Base-by-base conservation (phyloP, 192 early-diverging fungal genomes). In the Globomyces pollinis-pini region DNA sequence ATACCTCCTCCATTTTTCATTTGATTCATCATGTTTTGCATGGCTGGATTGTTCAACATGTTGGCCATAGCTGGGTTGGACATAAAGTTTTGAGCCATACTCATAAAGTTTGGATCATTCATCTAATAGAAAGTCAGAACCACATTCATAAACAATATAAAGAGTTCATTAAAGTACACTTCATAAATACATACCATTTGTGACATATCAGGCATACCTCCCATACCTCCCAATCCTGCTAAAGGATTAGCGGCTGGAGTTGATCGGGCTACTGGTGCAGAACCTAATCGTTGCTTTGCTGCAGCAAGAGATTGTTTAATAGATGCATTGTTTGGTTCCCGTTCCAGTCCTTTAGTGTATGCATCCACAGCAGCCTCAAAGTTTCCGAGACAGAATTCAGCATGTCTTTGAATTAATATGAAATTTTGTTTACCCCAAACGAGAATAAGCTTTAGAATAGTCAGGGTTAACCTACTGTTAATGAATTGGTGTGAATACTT, bases 31-130 rank as follows among this genome's bases (percentile, higher is more conserved):
- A 98, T 90, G 60, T 86, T 79, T 35, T 87, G 78, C 53, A 96
- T 68, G 8, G 84, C 86, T 7, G 93, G 95, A 78, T 98, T 98
- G 70, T 81, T 88, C 86, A 94, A 84, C 71, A 98, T 80, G 11
- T 80, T 65, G 61, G 85, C 80, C 83, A 98, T 89, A 67, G 85
- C 72, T 77, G 89, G 57, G 90, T 80, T 78, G 2, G 26, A 38
- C 77, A 79, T 79, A 72, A 80, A 77, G 32, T 61, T 30, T 21
- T 62, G 43, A 8, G 61, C 96, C 93, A 96, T 96, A 65, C 73
- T 77, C 93, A 96, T 96, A 57, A 99, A 75, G 23, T 85, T 86
- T 16, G 96, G 96, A 81, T 99, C 94, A 68, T 68, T 90, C 84
- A 95, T 75, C 74, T 96, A 76, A 43, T 86, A 74, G 11, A 74